Conservation (phyloP, 2,329 filamentous ascomycete genomes). For the Fusarium circinatum region DNA sequence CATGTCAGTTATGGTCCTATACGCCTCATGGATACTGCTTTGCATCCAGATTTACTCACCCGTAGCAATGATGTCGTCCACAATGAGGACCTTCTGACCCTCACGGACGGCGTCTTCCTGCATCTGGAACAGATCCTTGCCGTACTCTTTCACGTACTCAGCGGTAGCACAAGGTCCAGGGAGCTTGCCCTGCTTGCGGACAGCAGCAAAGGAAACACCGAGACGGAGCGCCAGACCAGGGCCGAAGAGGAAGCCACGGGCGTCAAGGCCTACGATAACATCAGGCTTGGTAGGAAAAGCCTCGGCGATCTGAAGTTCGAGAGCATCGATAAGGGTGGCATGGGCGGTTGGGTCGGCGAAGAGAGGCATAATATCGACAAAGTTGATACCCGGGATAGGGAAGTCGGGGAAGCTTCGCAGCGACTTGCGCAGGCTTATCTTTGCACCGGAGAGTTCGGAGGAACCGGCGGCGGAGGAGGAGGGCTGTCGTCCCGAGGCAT, state of each 20-base stretch:
- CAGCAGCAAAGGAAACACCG: conserved; percentile 88
- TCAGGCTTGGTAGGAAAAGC: conserved; percentile 77
- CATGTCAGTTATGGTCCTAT: conserved; percentile 28
- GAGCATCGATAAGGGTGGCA: conserved; percentile 79
- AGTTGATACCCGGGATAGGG: conserved; percentile 89
- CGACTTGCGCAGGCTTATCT: conserved; percentile 75
- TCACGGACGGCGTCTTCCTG: conserved; percentile 85
- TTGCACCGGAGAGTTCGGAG: conserved; percentile 74
- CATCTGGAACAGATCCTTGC: conserved; percentile 95
- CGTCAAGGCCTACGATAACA: conserved; percentile 92
- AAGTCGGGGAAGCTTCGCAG: conserved; percentile 93
- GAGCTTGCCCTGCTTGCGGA: conserved; percentile 95
- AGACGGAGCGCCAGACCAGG: conserved; percentile 86
- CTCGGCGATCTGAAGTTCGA: conserved; percentile 82
- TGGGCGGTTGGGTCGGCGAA: conserved; percentile 84
- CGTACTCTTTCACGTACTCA: conserved; percentile 94
- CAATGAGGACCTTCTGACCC: conserved; percentile 89
- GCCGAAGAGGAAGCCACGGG: conserved; percentile 94
- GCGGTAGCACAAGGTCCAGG: conserved; percentile 89
- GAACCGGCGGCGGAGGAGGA: conserved; percentile 68
- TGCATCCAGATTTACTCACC: conserved; percentile 66
- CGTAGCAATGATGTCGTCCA: conserved; percentile 98
- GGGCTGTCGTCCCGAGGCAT: conserved; percentile 73
- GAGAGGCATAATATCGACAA: conserved; percentile 97
- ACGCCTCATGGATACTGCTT: conserved; percentile 14